These are phyloP conservation scores for Leishmania amazonensis DNA, from an alignment of 208 protist genomes.

Conservation along the genomic window DNA sequence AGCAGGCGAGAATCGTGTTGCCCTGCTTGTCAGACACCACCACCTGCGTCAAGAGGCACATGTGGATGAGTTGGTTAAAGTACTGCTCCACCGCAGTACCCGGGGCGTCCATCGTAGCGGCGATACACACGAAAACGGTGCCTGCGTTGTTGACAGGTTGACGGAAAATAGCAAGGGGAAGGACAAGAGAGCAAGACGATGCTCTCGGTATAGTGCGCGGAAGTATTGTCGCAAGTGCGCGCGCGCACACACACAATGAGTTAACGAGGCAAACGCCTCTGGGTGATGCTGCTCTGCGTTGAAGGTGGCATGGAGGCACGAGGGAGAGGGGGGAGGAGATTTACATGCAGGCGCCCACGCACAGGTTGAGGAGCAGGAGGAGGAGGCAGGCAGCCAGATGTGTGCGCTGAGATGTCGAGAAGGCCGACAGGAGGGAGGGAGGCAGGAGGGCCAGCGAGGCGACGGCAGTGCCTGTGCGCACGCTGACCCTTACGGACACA, in stretches of 20 bases:
- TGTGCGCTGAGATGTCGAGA: background rate
- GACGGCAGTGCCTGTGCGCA: background rate
- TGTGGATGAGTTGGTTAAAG: slow-evolving; percentile 86
- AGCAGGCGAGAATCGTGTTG: slow-evolving; percentile 79
- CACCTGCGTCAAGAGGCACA: slow-evolving; percentile 77
- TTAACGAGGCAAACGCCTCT: background rate
- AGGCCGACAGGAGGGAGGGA: background rate
- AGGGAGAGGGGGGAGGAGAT: too few species aligned
- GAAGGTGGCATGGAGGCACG: background rate
- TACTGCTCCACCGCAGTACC: slow-evolving; percentile 85
- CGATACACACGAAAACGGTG: background rate
- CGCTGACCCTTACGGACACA: background rate
- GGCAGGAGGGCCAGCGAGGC: background rate
- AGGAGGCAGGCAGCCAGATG: background rate
- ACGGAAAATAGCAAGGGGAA: background rate
- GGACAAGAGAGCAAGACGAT: background rate
- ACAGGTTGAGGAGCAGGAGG: background rate
- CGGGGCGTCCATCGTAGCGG: slow-evolving; percentile 42
- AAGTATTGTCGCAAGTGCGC: background rate
- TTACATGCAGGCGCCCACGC: background rate
- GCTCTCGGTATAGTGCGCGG: background rate
- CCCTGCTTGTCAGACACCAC: slow-evolving; percentile 83
- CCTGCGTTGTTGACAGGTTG: background rate
- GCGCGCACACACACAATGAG: background rate
- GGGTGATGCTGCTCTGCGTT: background rate